These are phyloP conservation scores for Candida tammaniensis DNA, from an alignment of 805 yeast genomes.

Conservation along the genomic window DNA sequence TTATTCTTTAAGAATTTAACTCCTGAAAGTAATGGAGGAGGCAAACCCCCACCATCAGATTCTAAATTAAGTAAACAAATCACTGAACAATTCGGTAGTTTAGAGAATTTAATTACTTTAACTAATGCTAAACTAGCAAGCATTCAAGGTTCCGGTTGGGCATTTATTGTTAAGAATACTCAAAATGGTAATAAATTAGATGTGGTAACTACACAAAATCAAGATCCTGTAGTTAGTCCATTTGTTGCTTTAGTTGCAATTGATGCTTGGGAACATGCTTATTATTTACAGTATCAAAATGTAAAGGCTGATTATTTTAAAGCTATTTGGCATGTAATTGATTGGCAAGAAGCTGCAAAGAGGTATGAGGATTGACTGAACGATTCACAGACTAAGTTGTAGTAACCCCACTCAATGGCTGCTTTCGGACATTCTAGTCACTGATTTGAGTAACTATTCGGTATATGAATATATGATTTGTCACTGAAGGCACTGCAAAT, in stretches of 20 bases:
- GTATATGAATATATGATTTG: too few relatives aligned
- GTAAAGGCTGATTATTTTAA: conserved; percentile 89
- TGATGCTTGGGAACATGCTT: conserved; percentile 97
- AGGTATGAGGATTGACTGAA: conserved; percentile 43
- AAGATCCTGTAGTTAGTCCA: conserved; percentile 75
- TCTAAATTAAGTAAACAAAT: conserved; percentile 61
- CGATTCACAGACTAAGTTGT: too few relatives aligned
- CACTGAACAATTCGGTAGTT: conserved; percentile 61
- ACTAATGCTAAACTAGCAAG: conserved; percentile 71
- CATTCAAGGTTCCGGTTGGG: conserved; percentile 96
- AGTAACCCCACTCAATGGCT: too few relatives aligned
- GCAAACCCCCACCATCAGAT: conserved; percentile 48
- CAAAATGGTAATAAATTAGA: conserved; percentile 62
- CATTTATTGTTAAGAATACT: conserved; percentile 80
- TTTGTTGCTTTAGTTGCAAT: conserved; percentile 79
- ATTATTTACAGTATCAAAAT: conserved; percentile 89
- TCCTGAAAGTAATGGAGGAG: conserved; percentile 75
- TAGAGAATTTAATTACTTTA: conserved; percentile 61
- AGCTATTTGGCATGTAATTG: conserved; percentile 91
- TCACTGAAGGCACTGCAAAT: too few relatives aligned
- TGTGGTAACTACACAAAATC: conserved; percentile 79
- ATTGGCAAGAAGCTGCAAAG: conserved; percentile 87
- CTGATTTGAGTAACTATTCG: too few relatives aligned
- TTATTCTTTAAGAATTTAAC: conserved; percentile 87
- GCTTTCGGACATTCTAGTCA: too few relatives aligned